Percentiles rank a stretch among this genome's conserved stretches.
Conservation (phyloP, 768 basidiomycete species). For the Rhizopogon vulgaris region DNA sequence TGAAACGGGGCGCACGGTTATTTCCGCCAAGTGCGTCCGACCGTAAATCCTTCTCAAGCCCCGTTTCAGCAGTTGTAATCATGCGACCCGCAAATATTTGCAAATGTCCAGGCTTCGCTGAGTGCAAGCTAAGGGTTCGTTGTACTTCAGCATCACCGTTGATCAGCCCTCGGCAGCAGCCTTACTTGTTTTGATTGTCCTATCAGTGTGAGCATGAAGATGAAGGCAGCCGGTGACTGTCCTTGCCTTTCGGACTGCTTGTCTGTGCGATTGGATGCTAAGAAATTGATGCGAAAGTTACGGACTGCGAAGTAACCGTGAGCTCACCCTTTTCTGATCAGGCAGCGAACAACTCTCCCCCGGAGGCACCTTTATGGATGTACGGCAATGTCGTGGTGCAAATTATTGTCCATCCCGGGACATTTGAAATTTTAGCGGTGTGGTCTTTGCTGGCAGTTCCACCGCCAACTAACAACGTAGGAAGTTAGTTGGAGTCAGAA, state of each 20-base stretch:
- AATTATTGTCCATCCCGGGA: background rate
- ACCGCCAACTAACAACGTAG: too few relatives aligned
- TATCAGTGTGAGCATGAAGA: background rate
- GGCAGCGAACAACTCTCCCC: background rate
- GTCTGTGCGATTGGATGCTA: background rate
- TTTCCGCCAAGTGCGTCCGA: background rate
- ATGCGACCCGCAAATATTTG: background rate
- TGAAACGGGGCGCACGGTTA: background rate
- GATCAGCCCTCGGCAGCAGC: too few relatives aligned
- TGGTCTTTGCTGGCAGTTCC: slow-evolving; percentile 1
- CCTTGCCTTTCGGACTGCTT: slow-evolving; percentile 1
- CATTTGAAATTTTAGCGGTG: slow-evolving; percentile 2
- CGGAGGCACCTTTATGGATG: background rate
- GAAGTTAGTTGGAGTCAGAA: background rate
- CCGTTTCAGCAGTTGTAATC: background rate
- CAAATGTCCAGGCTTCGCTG: background rate
- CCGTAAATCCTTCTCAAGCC: slow-evolving; percentile 4
- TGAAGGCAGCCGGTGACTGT: background rate
- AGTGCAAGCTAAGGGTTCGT: background rate
- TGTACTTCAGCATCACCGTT: background rate
- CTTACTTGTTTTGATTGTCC: too few relatives aligned
- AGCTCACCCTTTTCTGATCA: background rate
- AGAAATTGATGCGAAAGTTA: slow-evolving; percentile 4
- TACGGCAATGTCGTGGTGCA: background rate
- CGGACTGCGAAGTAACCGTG: slow-evolving; percentile 5